A percentile compares a stretch with the other conserved stretches of the same genome.
Conservation (phyloP, 179 eudicot species). For the Drosera spatulata region DNA sequence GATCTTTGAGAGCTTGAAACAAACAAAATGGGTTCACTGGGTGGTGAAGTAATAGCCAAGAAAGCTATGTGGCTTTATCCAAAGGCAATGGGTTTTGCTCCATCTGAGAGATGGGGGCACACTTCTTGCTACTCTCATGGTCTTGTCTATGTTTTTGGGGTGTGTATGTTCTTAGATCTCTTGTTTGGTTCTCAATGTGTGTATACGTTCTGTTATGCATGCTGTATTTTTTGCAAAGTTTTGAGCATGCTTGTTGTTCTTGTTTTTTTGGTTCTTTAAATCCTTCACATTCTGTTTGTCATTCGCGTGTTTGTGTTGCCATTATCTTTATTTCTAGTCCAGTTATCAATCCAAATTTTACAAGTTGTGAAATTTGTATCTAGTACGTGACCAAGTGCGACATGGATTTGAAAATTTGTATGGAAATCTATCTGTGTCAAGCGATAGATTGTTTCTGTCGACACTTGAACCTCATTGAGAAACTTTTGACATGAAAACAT, state of each 20-base stretch:
- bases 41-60: conserved; percentile 24
- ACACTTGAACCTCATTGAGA: too few species aligned
- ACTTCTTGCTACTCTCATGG: conserved; percentile 70
- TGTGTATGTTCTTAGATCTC: conserved; percentile 10
- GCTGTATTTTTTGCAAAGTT: not conserved
- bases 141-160: conserved; percentile 79
- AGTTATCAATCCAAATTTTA: too few species aligned
- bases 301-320: too few species aligned
- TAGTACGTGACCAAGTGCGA: too few species aligned
- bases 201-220: too few species aligned
- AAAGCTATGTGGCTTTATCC: conserved; percentile 93
- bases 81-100: conserved; percentile 47
- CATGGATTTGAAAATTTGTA: too few species aligned
- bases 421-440: too few species aligned
- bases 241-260: not conserved
- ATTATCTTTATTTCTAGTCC: too few species aligned
- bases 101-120: conserved; percentile 98
- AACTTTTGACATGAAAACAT: too few species aligned
- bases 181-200: too few species aligned
- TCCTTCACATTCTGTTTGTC: not conserved
- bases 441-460: too few species aligned
- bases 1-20: conserved; percentile 2
- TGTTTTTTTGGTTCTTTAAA: not conserved
- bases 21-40: conserved; percentile 45
- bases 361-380: too few species aligned